Evolutionary conservation across 495 filamentous ascomycete genomes (phyloP).

Genomic region (Talaromyces proteolyticus): DNA sequence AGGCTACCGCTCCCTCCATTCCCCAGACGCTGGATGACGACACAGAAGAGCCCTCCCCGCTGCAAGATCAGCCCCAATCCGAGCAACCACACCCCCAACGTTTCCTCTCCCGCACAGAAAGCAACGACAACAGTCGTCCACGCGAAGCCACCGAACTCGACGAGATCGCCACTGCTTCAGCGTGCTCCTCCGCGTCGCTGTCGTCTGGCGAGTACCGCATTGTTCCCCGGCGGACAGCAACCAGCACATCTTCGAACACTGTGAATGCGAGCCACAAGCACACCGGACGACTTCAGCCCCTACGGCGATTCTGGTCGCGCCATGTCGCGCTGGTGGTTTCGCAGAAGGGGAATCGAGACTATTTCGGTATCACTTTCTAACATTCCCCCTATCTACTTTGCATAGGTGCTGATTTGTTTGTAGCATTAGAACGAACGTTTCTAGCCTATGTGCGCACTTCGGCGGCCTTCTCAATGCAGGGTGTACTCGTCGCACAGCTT

Average conservation of each 20-base stretch:
- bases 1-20: neutral
- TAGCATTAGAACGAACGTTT: slow-evolving; percentile 76
- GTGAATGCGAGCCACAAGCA: slow-evolving; percentile 7
- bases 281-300: slow-evolving; percentile 15
- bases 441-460: slow-evolving; percentile 74
- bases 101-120: neutral
- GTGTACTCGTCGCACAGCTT: slow-evolving; percentile 62
- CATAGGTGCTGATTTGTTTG: slow-evolving; percentile 1
- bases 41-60: too few relatives aligned
- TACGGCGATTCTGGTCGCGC: slow-evolving; percentile 31
- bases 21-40: neutral
- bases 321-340: slow-evolving; percentile 35
- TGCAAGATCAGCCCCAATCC: neutral
- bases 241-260: slow-evolving; percentile 9
- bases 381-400: slow-evolving; percentile 3
- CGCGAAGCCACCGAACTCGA: slow-evolving; percentile 29
- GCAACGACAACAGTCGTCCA: slow-evolving; percentile 6
- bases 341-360: slow-evolving; percentile 39
- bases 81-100: neutral
- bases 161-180: slow-evolving; percentile 13
- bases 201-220: slow-evolving; percentile 33
- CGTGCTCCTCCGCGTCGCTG: slow-evolving; percentile 17
- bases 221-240: slow-evolving; percentile 17
- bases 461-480: slow-evolving; percentile 59
- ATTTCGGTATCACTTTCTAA: slow-evolving; percentile 41